Percentiles rank a stretch among this genome's conserved stretches.
These are phyloP conservation scores for Stromatinia cepivora DNA, from an alignment of 2,329 filamentous ascomycete genomes.

Conservation along the genomic window DNA sequence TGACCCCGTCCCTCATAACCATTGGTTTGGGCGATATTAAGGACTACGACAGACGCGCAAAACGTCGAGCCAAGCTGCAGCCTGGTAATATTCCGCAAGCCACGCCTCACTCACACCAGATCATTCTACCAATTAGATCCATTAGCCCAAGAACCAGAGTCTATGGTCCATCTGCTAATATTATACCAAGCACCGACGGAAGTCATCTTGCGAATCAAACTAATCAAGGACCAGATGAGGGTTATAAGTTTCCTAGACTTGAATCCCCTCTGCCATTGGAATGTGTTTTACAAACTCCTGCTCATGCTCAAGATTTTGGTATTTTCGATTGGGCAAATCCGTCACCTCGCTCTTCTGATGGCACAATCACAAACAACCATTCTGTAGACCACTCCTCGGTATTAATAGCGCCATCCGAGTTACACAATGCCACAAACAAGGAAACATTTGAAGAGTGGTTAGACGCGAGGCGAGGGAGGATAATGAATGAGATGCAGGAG, in stretches of 20 bases:
- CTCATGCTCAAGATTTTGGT: not conserved
- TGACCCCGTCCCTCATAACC: slow-evolving; percentile 33
- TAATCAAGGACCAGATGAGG: not conserved
- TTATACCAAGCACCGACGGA: slow-evolving; percentile 19
- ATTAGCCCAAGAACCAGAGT: slow-evolving; percentile 5
- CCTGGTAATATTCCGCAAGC: not conserved
- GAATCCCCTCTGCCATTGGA: slow-evolving; percentile 13
- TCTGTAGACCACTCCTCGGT: not conserved
- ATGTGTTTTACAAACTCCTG: not conserved
- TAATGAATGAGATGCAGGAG: not conserved
- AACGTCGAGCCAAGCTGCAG: slow-evolving; percentile 2
- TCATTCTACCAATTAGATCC: slow-evolving; percentile 15
- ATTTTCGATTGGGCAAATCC: slow-evolving; percentile 1
- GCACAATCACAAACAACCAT: not conserved
- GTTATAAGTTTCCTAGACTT: not conserved
- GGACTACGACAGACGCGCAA: slow-evolving; percentile 34
- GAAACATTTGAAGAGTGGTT: slow-evolving; percentile 14
- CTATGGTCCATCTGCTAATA: not conserved
- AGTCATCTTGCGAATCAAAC: slow-evolving; percentile 15
- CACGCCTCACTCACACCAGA: not conserved
- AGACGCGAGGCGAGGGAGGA: slow-evolving; percentile 7
- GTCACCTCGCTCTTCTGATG: not conserved
- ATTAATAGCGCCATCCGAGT: not conserved
- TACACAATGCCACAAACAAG: not conserved
- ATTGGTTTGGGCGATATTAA: slow-evolving; percentile 34